Evolutionary conservation across 371 early-diverging fungal genomes (phyloP).

Genomic region (Lichtheimia hyalospora): DNA sequence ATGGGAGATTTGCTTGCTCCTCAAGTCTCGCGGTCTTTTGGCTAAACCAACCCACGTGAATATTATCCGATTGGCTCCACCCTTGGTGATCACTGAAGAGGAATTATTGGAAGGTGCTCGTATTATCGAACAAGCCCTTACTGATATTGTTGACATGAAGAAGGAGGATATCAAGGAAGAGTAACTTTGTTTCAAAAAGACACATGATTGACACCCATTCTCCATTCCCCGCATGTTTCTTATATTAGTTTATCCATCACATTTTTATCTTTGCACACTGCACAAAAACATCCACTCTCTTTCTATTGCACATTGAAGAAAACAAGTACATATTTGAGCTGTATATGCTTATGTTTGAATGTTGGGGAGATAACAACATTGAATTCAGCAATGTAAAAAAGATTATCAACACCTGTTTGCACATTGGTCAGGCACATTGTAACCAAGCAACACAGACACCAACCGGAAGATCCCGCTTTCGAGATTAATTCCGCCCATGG

Average conservation of each 20-base stretch:
- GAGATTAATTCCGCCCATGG: too few species aligned
- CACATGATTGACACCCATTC: conserved; percentile 44
- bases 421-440: too few species aligned
- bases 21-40: conserved; percentile 90
- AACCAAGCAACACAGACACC: too few species aligned
- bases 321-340: too few species aligned
- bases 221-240: conserved; percentile 51
- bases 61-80: conserved; percentile 97
- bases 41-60: conserved; percentile 98
- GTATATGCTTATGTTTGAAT: too few species aligned
- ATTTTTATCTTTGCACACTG: too few species aligned
- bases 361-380: too few species aligned
- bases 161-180: conserved; percentile 34
- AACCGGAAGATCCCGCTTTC: too few species aligned
- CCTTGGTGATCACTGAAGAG: conserved; percentile 90
- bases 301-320: too few species aligned
- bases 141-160: conserved; percentile 64
- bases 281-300: too few species aligned
- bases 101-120: conserved; percentile 80
- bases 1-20: conserved; percentile 94
- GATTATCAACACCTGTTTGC: too few species aligned
- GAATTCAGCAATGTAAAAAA: too few species aligned
- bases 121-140: conserved; percentile 78
- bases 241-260: background rate
- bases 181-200: conserved; percentile 16